These are phyloP conservation scores for Pisolithus thermaeus DNA, from an alignment of 1,284 basidiomycete species.

Conservation along the genomic window DNA sequence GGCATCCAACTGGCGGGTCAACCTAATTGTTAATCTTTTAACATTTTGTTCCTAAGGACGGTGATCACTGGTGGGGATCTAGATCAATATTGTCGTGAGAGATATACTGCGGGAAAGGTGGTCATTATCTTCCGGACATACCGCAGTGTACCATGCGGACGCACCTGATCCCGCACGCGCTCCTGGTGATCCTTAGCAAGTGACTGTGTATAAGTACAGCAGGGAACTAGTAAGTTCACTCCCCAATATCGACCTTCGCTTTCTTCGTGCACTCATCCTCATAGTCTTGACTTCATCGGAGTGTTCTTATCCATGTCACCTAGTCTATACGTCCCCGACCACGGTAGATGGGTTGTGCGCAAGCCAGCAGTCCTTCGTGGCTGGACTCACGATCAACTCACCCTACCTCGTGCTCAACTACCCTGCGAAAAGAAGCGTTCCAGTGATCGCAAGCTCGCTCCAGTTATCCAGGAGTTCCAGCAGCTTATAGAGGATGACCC, in stretches of 20 bases:
- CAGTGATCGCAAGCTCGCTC: slow-evolving; percentile 29
- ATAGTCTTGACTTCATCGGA: neutral
- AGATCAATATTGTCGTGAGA: no score
- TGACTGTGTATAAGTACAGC: no score
- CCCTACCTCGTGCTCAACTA: neutral
- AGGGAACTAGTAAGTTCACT: neutral
- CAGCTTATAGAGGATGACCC: slow-evolving; percentile 36
- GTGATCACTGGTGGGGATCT: no score
- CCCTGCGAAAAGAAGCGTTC: neutral
- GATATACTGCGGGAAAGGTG: no score
- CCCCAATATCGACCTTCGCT: neutral
- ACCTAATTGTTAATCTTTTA: no score
- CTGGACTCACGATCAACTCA: neutral
- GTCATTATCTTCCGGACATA: no score
- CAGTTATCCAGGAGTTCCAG: slow-evolving; percentile 35
- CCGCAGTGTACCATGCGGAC: no score
- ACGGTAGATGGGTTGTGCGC: neutral
- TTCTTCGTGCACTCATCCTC: neutral
- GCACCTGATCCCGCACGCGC: no score
- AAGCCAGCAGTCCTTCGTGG: neutral
- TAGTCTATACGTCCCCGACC: neutral
- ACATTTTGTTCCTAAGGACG: no score
- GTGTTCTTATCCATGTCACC: neutral
- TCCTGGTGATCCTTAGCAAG: no score
- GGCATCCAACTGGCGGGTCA: no score